Evolutionary conservation across 148 eudicot species (phyloP).

Genomic region (Spergularia marina): DNA sequence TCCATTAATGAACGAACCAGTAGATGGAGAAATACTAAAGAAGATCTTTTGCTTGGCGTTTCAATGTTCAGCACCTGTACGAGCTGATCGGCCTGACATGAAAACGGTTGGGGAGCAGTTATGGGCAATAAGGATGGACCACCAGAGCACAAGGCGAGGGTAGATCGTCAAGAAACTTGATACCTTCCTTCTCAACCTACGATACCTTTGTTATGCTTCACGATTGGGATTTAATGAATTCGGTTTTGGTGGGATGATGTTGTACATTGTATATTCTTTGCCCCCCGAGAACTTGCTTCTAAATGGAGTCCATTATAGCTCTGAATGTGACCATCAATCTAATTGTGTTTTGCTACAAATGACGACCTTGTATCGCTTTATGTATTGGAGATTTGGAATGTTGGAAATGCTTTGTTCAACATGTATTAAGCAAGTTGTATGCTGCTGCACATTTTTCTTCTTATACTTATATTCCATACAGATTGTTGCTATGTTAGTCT

Average conservation of each 20-base stretch:
- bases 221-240: background rate
- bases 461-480: background rate
- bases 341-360: background rate
- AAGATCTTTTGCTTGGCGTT: slow-evolving; percentile 71
- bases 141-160: slow-evolving; percentile 39
- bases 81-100: slow-evolving; percentile 87
- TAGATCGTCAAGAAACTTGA: slow-evolving; percentile 10
- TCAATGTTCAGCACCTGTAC: slow-evolving; percentile 81
- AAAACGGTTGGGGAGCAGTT: slow-evolving; percentile 67
- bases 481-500: background rate
- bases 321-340: background rate
- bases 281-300: background rate
- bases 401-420: background rate
- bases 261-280: slow-evolving; percentile 16
- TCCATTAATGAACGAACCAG: slow-evolving; percentile 60
- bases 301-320: slow-evolving; percentile 9
- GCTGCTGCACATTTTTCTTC: background rate
- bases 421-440: background rate
- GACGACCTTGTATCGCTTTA: background rate
- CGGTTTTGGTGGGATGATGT: slow-evolving; percentile 1
- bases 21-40: slow-evolving; percentile 51
- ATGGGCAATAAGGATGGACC: slow-evolving; percentile 81
- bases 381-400: background rate
- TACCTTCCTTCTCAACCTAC: background rate
- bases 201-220: background rate